Conservation (phyloP, 306 rosid species). For the Lathyrus tuberosus region DNA sequence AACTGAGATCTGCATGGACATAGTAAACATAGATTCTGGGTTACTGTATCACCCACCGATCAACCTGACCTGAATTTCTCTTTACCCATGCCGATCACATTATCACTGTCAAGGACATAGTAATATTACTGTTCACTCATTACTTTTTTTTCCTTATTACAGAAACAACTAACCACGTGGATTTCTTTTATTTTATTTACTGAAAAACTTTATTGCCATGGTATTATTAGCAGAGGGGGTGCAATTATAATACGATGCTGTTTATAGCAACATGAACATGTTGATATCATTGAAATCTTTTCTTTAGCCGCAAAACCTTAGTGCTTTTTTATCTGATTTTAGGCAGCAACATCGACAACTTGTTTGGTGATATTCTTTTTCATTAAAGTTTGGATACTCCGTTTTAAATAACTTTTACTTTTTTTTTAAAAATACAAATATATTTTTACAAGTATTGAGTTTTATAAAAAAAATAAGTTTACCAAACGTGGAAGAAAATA, state of each 20-base stretch:
- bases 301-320: background rate
- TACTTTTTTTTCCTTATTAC: background rate
- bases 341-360: slow-evolving; percentile 2
- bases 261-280: too few relatives aligned
- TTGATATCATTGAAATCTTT: background rate
- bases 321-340: background rate
- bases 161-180: slow-evolving; percentile 36
- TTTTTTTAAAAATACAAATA: background rate
- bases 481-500: too few relatives aligned
- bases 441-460: too few relatives aligned
- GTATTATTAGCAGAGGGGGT: too few relatives aligned
- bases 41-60: slow-evolving; percentile 37
- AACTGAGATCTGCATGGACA: background rate
- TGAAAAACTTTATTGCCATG: too few relatives aligned
- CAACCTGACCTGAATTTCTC: slow-evolving; percentile 25
- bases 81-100: slow-evolving; percentile 38
- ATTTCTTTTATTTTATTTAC: background rate
- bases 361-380: background rate
- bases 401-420: background rate
- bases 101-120: slow-evolving; percentile 28
- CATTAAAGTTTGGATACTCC: background rate
- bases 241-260: too few relatives aligned
- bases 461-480: too few relatives aligned
- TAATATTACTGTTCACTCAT: slow-evolving; percentile 30
- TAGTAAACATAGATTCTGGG: slow-evolving; percentile 24